Conservation (phyloP, 345 rosid species). For the Barbarea vulgaris region DNA sequence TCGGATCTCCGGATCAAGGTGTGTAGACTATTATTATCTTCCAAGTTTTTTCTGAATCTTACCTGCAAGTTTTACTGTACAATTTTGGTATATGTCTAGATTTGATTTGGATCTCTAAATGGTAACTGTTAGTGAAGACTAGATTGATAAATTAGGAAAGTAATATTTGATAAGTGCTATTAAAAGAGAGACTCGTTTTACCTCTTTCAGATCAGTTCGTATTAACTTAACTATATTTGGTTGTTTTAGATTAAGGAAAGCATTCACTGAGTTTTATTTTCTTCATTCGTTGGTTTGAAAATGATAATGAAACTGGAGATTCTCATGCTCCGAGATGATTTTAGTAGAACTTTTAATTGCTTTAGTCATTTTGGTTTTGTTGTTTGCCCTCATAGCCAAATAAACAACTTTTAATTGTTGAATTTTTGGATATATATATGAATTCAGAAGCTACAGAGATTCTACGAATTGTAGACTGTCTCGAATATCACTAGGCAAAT, state of each 20-base stretch:
- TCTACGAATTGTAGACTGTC: background rate
- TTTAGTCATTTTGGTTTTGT: background rate
- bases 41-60: background rate
- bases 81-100: background rate
- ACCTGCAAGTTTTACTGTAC: background rate
- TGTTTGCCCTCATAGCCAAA: background rate
- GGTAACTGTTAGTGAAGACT: slow-evolving; percentile 23
- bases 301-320: background rate
- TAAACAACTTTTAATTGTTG: no score
- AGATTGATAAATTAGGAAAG: slow-evolving; percentile 25
- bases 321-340: background rate
- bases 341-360: background rate
- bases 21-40: slow-evolving; percentile 20
- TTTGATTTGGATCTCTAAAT: slow-evolving; percentile 31
- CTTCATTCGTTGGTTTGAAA: background rate
- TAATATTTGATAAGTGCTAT: background rate
- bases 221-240: background rate
- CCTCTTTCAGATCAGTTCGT: background rate
- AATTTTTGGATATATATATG: background rate
- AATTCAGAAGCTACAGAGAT: background rate
- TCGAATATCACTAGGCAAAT: background rate
- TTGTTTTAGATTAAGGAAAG: background rate
- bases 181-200: background rate
- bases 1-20: slow-evolving; percentile 57
- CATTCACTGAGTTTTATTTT: background rate